Evolutionary conservation across 768 basidiomycete genomes (phyloP).

Genomic region (Coprinopsis cinerea): DNA sequence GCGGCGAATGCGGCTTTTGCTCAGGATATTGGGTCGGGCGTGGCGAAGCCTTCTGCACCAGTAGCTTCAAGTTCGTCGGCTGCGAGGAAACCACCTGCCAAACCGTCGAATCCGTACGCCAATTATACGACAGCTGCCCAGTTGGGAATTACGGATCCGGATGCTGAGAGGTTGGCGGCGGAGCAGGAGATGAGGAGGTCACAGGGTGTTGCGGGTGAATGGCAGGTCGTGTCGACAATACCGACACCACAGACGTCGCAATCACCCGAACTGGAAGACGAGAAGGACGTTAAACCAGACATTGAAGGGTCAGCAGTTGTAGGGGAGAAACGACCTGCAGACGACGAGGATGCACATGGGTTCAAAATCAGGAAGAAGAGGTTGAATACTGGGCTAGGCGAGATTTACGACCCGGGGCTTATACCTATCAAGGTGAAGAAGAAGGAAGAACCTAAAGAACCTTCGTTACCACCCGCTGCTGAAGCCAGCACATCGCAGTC

Average conservation of each 20-base stretch:
- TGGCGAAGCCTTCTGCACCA: slow-evolving; percentile 37
- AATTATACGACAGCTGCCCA: slow-evolving; percentile 88
- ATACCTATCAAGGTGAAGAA: slow-evolving; percentile 64
- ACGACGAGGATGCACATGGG: slow-evolving; percentile 49
- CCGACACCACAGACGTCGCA: slow-evolving; percentile 13
- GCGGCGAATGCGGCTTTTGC: slow-evolving; percentile 81
- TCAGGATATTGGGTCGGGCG: slow-evolving; percentile 68
- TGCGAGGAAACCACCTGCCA: slow-evolving; percentile 38
- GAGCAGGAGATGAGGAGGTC: slow-evolving; percentile 53
- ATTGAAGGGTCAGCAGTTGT: slow-evolving; percentile 21
- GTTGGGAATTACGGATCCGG: slow-evolving; percentile 75
- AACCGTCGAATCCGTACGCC: slow-evolving; percentile 60
- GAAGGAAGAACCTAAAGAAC: slow-evolving; percentile 35
- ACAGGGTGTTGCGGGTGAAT: slow-evolving; percentile 72
- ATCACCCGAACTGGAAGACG: slow-evolving; percentile 16
- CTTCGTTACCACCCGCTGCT: slow-evolving; percentile 10
- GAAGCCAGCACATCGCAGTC: slow-evolving; percentile 11
- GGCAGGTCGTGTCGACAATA: slow-evolving; percentile 45
- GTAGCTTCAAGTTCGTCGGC: slow-evolving; percentile 27
- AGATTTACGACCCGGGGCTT: slow-evolving; percentile 75
- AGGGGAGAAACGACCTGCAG: slow-evolving; percentile 13
- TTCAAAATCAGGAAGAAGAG: slow-evolving; percentile 71
- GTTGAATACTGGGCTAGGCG: slow-evolving; percentile 54
- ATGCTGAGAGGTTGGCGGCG: slow-evolving; percentile 56
- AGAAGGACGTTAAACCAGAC: slow-evolving; percentile 30